Percentiles rank a stretch among this genome's conserved stretches.
Conservation (phyloP, 1,284 basidiomycete genomes). For the Cryptococcus wingfieldii region DNA sequence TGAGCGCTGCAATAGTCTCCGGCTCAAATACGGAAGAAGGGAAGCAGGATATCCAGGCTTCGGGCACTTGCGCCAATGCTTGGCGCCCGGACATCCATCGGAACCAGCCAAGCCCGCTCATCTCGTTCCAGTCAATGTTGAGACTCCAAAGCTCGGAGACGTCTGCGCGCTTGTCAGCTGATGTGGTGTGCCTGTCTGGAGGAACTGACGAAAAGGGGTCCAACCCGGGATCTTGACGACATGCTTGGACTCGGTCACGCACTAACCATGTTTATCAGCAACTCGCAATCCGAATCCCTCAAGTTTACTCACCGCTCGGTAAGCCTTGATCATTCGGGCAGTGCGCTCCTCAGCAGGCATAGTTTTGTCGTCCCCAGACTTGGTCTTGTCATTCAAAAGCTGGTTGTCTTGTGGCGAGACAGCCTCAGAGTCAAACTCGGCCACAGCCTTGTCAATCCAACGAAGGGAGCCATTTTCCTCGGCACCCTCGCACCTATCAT, state of each 20-base stretch:
- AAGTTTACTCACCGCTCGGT: not conserved
- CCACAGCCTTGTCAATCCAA: slow-evolving; percentile 5
- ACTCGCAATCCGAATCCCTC: too few relatives aligned
- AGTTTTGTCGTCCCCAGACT: not conserved
- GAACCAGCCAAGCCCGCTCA: slow-evolving; percentile 7
- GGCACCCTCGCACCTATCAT: slow-evolving; percentile 1
- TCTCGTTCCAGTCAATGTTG: slow-evolving; percentile 4
- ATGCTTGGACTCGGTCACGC: slow-evolving; percentile 6
- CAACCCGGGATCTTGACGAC: slow-evolving; percentile 12
- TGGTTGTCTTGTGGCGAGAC: not conserved
- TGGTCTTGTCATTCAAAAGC: not conserved
- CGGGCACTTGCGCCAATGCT: not conserved
- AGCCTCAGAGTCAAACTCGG: not conserved
- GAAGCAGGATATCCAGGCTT: slow-evolving; percentile 13
- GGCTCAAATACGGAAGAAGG: slow-evolving; percentile 15
- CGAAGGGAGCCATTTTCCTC: slow-evolving; percentile 9
- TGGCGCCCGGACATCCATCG: slow-evolving; percentile 8
- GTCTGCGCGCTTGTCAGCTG: slow-evolving; percentile 3
- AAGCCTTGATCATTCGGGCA: slow-evolving; percentile 1
- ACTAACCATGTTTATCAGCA: not conserved
- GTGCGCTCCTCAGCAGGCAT: not conserved
- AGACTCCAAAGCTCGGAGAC: slow-evolving; percentile 16
- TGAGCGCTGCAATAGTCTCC: slow-evolving; percentile 3
- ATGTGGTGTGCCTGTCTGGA: not conserved
- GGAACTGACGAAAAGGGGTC: slow-evolving; percentile 13